Evolutionary conservation across 257 asterid genomes (phyloP).

Genomic region (Penstemon newberryi): DNA sequence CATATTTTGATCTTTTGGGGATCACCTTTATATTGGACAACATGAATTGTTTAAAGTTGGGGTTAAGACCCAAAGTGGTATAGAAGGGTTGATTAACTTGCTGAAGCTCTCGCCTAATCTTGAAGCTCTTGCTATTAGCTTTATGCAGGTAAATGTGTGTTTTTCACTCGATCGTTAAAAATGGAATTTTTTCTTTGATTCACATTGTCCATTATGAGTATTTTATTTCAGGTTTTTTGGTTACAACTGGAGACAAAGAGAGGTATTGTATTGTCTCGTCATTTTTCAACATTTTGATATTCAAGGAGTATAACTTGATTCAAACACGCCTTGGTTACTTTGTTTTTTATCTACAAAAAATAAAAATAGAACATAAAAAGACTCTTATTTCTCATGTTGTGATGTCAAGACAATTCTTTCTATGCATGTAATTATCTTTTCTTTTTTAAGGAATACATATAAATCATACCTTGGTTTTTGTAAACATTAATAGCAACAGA

Average conservation of each 20-base stretch:
- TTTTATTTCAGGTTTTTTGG: slow-evolving; percentile 5
- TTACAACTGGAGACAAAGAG: background rate
- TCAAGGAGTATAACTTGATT: background rate
- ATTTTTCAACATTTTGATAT: background rate
- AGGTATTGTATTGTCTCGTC: slow-evolving; percentile 21
- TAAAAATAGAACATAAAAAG: too few relatives aligned
- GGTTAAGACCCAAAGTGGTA: slow-evolving; percentile 20
- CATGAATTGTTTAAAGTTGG: slow-evolving; percentile 27
- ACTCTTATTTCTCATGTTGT: background rate
- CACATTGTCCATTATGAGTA: background rate
- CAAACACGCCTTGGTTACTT: background rate
- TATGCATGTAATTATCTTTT: background rate
- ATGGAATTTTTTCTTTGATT: background rate
- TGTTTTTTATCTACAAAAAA: too few relatives aligned
- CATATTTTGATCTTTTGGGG: background rate
- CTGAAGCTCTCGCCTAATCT: slow-evolving; percentile 29
- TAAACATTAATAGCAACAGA: background rate
- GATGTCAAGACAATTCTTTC: background rate
- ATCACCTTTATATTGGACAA: slow-evolving; percentile 26
- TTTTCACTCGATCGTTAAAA: background rate
- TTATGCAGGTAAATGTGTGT: slow-evolving; percentile 24
- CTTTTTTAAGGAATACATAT: too few relatives aligned
- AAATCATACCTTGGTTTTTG: too few relatives aligned
- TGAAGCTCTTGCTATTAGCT: slow-evolving; percentile 29
- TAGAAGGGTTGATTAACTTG: slow-evolving; percentile 32